phyloP scores from a whole-genome alignment of 2,329 filamentous ascomycete species.

The Stenocarpella maydis region DNA sequence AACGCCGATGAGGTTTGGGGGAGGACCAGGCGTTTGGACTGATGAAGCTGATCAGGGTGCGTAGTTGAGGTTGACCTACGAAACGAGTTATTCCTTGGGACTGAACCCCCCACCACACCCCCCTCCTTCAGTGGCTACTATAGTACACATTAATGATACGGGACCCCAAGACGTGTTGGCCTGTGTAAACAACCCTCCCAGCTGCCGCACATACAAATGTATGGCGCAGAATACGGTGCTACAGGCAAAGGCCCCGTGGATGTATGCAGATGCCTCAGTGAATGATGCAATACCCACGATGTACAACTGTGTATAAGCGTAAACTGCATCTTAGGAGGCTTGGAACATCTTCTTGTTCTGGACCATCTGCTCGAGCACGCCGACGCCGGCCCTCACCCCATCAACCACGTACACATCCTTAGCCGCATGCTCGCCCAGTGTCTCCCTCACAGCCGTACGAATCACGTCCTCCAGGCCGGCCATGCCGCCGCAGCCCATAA shows the following conservation, averaged over 20 bases:
- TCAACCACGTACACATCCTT: slow-evolving; percentile 75
- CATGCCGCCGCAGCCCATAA: slow-evolving; percentile 93
- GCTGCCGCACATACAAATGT: neutral
- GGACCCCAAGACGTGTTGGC: neutral
- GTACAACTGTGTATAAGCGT: neutral
- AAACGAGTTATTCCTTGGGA: neutral
- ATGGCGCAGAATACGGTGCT: neutral
- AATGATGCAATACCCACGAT: neutral
- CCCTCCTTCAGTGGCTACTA: neutral
- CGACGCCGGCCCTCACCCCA: slow-evolving; percentile 76
- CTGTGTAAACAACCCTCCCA: neutral
- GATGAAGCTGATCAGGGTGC: neutral
- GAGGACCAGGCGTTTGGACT: slow-evolving; percentile 64
- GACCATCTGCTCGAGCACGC: slow-evolving; percentile 66
- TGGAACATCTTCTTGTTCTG: slow-evolving; percentile 52
- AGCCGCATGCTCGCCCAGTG: slow-evolving; percentile 67
- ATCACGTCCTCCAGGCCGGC: slow-evolving; percentile 83
- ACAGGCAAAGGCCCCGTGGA: neutral
- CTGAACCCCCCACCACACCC: too few species aligned
- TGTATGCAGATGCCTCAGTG: neutral
- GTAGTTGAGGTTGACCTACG: neutral
- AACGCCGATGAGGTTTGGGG: slow-evolving; percentile 93
- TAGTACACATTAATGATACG: neutral
- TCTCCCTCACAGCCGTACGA: slow-evolving; percentile 70
- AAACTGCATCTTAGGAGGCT: neutral